phyloP scores from a whole-genome alignment of 2,329 filamentous ascomycete genomes.

The Emmonsiellopsis sp. region DNA sequence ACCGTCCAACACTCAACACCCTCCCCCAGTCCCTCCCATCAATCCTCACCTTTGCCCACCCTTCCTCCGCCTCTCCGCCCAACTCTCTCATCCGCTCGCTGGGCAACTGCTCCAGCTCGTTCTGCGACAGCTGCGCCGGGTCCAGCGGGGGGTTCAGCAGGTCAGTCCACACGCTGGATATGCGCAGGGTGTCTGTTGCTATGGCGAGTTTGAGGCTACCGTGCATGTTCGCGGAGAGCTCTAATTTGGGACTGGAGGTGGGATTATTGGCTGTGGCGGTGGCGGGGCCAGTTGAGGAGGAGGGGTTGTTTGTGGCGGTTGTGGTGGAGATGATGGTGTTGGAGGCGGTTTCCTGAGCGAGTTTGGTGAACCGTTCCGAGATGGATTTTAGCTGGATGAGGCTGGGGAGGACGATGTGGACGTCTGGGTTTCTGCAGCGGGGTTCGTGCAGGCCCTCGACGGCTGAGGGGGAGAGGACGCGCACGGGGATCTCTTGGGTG shows the following conservation, averaged over 20 bases:
- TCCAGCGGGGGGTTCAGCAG: constrained; percentile 84
- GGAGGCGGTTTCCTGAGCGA: constrained; percentile 45
- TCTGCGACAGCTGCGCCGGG: constrained; percentile 59
- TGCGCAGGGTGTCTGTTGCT: constrained; percentile 71
- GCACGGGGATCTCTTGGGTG: constrained; percentile 91
- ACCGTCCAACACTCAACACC: constrained; percentile 81
- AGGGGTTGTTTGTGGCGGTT: constrained; percentile 48
- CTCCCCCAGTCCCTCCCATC: constrained; percentile 91
- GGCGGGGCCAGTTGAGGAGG: constrained; percentile 14
- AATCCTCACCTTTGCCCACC: constrained; percentile 82
- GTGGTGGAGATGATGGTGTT: constrained; percentile 11
- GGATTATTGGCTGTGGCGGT: constrained; percentile 19
- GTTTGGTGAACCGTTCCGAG: constrained; percentile 87
- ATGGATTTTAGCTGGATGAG: constrained; percentile 85
- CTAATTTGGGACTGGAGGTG: constrained; percentile 52
- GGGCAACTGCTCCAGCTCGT: constrained; percentile 63
- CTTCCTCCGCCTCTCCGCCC: constrained; percentile 59
- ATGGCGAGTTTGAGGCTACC: constrained; percentile 73
- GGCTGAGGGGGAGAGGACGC: constrained; percentile 70
- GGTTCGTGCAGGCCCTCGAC: constrained; percentile 96
- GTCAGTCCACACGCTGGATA: constrained; percentile 75
- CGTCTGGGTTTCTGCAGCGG: constrained; percentile 79
- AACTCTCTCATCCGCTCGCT: constrained; percentile 64
- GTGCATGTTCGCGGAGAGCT: constrained; percentile 90
- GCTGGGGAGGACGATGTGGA: constrained; percentile 83